Evolutionary conservation across 169 alveolate species (phyloP).

Genomic region (Cryptosporidium viatorum): DNA sequence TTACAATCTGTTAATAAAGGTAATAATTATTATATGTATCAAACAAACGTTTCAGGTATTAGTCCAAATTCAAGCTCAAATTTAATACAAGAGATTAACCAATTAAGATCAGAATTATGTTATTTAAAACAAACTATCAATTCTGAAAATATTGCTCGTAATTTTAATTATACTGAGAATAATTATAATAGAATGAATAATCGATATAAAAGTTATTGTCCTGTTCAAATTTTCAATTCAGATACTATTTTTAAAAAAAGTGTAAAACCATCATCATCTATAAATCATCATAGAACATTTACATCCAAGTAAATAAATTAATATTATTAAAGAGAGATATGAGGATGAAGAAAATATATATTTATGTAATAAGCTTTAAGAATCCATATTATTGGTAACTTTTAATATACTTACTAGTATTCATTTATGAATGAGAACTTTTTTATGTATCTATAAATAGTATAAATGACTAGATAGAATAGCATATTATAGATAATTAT

Average conservation of each 20-base stretch:
- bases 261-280: slow-evolving; percentile 14
- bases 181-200: not conserved
- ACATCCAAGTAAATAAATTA: slow-evolving; percentile 11
- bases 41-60: not conserved
- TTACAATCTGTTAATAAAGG: too few species aligned
- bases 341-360: not conserved
- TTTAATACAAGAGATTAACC: slow-evolving; percentile 40
- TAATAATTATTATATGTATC: not conserved
- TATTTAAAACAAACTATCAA: slow-evolving; percentile 20
- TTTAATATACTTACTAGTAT: too few species aligned
- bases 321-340: not conserved
- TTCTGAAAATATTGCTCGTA: not conserved
- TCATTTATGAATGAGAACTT: too few species aligned
- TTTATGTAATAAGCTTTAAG: not conserved
- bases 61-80: not conserved
- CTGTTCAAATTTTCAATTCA: slow-evolving; percentile 29
- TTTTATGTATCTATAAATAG: too few species aligned
- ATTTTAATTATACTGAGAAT: not conserved
- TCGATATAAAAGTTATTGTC: not conserved
- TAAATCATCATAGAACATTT: slow-evolving; percentile 35
- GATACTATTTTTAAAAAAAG: slow-evolving; percentile 34
- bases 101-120: slow-evolving; percentile 20
- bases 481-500: too few species aligned
- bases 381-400: not conserved
- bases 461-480: too few species aligned